Evolutionary conservation across 768 basidiomycete species (phyloP).

Genomic region (Megacollybia marginata): DNA sequence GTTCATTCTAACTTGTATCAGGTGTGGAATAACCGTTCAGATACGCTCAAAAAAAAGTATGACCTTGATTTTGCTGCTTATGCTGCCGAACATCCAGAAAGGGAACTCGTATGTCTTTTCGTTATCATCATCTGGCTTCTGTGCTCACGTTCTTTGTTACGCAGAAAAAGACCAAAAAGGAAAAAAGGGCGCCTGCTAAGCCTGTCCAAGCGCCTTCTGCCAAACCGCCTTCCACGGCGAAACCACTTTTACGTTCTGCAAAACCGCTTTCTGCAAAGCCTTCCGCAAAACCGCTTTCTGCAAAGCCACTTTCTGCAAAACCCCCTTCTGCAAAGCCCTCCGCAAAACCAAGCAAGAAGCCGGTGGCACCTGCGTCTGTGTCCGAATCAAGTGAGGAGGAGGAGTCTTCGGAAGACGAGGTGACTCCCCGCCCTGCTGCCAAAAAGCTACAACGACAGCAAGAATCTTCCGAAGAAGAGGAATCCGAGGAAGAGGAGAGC

Average conservation of each 20-base stretch:
- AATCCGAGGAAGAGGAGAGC: not conserved
- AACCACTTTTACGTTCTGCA: no score
- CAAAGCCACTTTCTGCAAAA: no score
- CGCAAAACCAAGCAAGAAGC: conserved; percentile 22
- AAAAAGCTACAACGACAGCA: not conserved
- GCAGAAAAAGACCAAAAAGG: conserved; percentile 6
- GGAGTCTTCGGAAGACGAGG: conserved; percentile 30
- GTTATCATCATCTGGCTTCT: conserved; percentile 30
- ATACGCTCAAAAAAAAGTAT: conserved; percentile 57
- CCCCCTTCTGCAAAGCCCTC: no score
- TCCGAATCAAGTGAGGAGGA: conserved; percentile 18
- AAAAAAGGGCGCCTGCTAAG: conserved; percentile 15
- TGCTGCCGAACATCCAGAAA: conserved; percentile 45
- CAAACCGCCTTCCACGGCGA: no score
- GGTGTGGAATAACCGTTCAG: conserved; percentile 49
- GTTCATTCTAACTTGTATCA: conserved; percentile 18
- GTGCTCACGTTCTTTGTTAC: conserved; percentile 15
- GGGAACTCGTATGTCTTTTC: conserved; percentile 36
- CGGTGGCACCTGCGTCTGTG: conserved; percentile 22
- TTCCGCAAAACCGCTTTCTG: no score
- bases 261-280: no score
- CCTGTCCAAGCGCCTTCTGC: conserved; percentile 18
- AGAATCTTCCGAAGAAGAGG: not conserved
- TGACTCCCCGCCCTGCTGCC: conserved; percentile 17
- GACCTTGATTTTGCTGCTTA: conserved; percentile 58